phyloP scores from a whole-genome alignment of 345 rosid species.

The Eucalyptus marginata region DNA sequence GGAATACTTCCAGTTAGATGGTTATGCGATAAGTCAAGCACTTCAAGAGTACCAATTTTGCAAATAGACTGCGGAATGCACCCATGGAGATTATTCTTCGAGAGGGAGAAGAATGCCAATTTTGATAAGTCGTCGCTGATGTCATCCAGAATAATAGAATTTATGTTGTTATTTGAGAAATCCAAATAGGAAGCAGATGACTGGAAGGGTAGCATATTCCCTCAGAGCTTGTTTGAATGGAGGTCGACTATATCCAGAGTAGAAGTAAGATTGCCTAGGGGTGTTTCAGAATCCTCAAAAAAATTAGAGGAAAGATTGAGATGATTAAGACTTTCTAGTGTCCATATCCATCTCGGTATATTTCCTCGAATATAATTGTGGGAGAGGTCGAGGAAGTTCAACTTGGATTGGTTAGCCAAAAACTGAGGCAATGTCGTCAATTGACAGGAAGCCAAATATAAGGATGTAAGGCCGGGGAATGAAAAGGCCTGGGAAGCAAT shows the following conservation, averaged over 20 bases:
- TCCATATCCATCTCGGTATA: slow-evolving; percentile 36
- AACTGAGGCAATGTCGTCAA: slow-evolving; percentile 9
- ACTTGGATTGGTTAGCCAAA: background rate
- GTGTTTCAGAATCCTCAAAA: background rate
- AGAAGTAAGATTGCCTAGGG: background rate
- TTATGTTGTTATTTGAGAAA: background rate
- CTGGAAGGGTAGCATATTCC: background rate
- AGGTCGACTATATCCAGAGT: background rate
- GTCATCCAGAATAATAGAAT: background rate
- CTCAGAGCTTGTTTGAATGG: background rate
- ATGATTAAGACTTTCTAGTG: background rate
- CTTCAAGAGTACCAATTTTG: too few relatives aligned
- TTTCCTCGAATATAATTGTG: slow-evolving; percentile 20
- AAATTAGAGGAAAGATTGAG: slow-evolving; percentile 18
- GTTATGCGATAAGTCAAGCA: too few relatives aligned
- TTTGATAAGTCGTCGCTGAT: background rate
- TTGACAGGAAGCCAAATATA: slow-evolving; percentile 30
- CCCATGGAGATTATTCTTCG: too few relatives aligned
- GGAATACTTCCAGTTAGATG: too few relatives aligned
- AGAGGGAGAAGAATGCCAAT: too few relatives aligned
- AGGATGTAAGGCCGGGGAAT: background rate
- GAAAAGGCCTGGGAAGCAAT: background rate
- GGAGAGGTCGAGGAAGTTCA: slow-evolving; percentile 20
- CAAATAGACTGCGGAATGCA: too few relatives aligned
- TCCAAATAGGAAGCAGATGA: background rate